Conservation (phyloP, 1,139 yeast species). For the Blastobotrys malaysiensis region DNA sequence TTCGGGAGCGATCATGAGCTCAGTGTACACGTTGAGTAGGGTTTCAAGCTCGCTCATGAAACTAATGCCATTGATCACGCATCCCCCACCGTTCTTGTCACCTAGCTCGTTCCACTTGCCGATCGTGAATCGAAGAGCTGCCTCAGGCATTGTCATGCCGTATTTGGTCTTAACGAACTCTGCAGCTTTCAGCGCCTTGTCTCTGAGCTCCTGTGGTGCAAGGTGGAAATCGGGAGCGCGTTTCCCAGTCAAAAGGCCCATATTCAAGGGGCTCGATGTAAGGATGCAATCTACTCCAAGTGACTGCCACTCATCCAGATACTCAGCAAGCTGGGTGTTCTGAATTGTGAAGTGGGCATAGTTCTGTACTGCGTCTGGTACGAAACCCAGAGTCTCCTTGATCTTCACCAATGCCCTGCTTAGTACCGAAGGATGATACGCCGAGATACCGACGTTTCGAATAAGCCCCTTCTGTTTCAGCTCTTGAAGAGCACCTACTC, state of each 20-base stretch:
- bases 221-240: slow-evolving; percentile 77
- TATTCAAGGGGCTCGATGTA: slow-evolving; percentile 79
- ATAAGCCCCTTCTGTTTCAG: slow-evolving; percentile 62
- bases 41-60: slow-evolving; percentile 15
- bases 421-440: slow-evolving; percentile 72
- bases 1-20: slow-evolving; percentile 11
- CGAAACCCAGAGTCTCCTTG: slow-evolving; percentile 37
- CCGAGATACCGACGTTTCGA: slow-evolving; percentile 68
- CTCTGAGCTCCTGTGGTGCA: slow-evolving; percentile 45
- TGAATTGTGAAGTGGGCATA: slow-evolving; percentile 81
- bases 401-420: slow-evolving; percentile 42
- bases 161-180: slow-evolving; percentile 5
- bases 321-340: slow-evolving; percentile 50
- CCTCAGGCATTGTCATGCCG: slow-evolving; percentile 13
- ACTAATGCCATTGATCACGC: slow-evolving; percentile 16
- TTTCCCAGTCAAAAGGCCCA: slow-evolving; percentile 71
- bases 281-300: slow-evolving; percentile 53
- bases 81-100: slow-evolving; percentile 17
- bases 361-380: slow-evolving; percentile 66
- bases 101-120: slow-evolving; percentile 14
- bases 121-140: slow-evolving; percentile 14
- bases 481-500: slow-evolving; percentile 51
- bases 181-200: slow-evolving; percentile 13
- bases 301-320: slow-evolving; percentile 44
- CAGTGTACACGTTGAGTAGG: slow-evolving; percentile 11